Percentiles rank a stretch among this genome's conserved stretches.
phyloP scores from a whole-genome alignment of 2,329 filamentous ascomycete genomes.

The Cladosporium sp. region DNA sequence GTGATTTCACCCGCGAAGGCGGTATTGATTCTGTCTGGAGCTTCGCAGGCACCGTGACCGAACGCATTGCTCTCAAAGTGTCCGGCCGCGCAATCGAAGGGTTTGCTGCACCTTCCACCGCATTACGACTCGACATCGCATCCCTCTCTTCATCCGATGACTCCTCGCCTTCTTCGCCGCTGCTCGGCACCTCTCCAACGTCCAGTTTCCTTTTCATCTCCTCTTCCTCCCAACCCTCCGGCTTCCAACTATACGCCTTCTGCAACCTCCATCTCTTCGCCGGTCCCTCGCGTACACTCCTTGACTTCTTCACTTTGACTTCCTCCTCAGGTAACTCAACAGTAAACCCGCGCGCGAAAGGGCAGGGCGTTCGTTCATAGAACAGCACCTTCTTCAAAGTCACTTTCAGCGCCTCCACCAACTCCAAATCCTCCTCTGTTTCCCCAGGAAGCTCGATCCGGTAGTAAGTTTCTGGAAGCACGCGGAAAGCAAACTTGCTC shows the following conservation, averaged over 20 bases:
- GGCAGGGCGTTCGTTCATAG: slow-evolving; percentile 84
- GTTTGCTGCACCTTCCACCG: neutral
- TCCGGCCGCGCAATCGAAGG: neutral
- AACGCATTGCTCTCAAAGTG: slow-evolving; percentile 19
- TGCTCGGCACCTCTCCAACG: neutral
- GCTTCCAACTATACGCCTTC: slow-evolving; percentile 41
- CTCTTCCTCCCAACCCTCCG: slow-evolving; percentile 34
- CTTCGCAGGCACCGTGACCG: slow-evolving; percentile 37
- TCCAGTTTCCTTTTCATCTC: slow-evolving; percentile 1
- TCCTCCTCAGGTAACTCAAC: slow-evolving; percentile 66
- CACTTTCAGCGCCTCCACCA: slow-evolving; percentile 62
- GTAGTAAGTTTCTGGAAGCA: slow-evolving; percentile 79
- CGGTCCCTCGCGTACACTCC: slow-evolving; percentile 60
- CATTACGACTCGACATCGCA: neutral
- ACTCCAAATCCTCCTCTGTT: slow-evolving; percentile 57
- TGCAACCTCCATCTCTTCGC: slow-evolving; percentile 48
- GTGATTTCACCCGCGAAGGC: slow-evolving; percentile 32
- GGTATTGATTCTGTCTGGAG: slow-evolving; percentile 41
- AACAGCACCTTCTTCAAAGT: slow-evolving; percentile 69
- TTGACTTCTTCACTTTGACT: slow-evolving; percentile 57
- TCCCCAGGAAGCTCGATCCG: slow-evolving; percentile 76
- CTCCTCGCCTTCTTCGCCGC: neutral
- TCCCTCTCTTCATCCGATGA: slow-evolving; percentile 1
- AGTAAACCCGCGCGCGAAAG: slow-evolving; percentile 72
- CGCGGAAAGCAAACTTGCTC: slow-evolving; percentile 80